Percentiles rank a stretch among this genome's conserved stretches.
phyloP scores from a whole-genome alignment of 306 rosid genomes.

The Clitoria ternatea region DNA sequence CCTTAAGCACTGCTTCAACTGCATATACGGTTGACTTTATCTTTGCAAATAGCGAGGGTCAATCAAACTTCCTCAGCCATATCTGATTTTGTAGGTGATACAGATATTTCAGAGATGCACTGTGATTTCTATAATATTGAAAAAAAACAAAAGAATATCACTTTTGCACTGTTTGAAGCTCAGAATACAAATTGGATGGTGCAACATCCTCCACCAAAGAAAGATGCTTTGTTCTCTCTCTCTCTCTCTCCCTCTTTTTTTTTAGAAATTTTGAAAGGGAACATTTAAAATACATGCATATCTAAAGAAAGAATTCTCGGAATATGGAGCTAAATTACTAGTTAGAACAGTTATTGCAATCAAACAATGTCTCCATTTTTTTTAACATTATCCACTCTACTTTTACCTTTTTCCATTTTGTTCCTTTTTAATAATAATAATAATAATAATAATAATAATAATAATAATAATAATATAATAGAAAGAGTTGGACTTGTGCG shows the following conservation, averaged over 20 bases:
- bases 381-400: background rate
- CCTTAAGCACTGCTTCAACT: background rate
- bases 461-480: no score
- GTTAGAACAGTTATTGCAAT: background rate
- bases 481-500: no score
- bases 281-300: background rate
- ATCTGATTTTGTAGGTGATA: background rate
- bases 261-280: background rate
- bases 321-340: background rate
- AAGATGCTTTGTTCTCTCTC: conserved; percentile 6
- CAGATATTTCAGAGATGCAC: background rate
- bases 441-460: no score
- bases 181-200: background rate
- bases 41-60: background rate
- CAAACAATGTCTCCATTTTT: no score
- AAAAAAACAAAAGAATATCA: background rate
- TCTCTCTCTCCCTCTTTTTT: background rate
- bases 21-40: background rate
- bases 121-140: background rate
- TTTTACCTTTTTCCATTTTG: background rate
- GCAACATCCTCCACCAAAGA: conserved; percentile 4
- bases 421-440: no score
- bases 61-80: background rate
- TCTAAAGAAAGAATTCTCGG: background rate
- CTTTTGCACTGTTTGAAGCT: background rate